Percentiles rank a stretch among this genome's conserved stretches.
Conservation (phyloP, 176 grass and related monocot species). For the Oryza australiensis region DNA sequence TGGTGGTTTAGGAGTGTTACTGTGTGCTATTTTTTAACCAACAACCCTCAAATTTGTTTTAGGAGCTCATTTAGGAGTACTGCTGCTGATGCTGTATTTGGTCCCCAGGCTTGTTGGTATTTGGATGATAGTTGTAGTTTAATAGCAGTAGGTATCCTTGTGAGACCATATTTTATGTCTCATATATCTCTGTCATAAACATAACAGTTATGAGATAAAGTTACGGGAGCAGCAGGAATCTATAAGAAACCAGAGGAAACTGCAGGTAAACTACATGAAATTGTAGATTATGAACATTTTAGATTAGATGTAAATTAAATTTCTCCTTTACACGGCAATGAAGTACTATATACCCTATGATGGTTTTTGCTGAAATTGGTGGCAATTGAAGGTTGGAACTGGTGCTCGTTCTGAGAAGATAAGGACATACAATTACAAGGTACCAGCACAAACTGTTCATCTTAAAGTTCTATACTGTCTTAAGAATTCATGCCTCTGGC, state of each 20-base stretch:
- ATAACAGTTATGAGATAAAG: constrained; percentile 90
- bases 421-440: constrained; percentile 98
- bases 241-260: constrained; percentile 85
- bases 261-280: constrained; percentile 74
- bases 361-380: constrained; percentile 16
- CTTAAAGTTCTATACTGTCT: neutral
- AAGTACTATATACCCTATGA: neutral
- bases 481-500: neutral
- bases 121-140: constrained; percentile 23
- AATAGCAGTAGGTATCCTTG: constrained; percentile 7
- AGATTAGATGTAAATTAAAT: neutral
- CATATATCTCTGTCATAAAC: constrained; percentile 36
- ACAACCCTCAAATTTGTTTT: too few relatives aligned
- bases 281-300: constrained; percentile 16
- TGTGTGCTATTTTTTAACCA: too few relatives aligned
- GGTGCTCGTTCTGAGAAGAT: constrained; percentile 93
- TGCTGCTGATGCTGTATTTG: too few relatives aligned
- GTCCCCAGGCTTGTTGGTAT: neutral
- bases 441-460: constrained; percentile 32
- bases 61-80: too few relatives aligned
- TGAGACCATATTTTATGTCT: constrained; percentile 12
- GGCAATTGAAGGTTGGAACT: constrained; percentile 78
- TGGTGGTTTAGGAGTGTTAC: too few relatives aligned
- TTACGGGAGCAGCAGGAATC: constrained; percentile 90
- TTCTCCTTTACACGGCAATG: neutral